Evolutionary conservation across 345 rosid genomes (phyloP).

Genomic region (Abelmoschus esculentus): DNA sequence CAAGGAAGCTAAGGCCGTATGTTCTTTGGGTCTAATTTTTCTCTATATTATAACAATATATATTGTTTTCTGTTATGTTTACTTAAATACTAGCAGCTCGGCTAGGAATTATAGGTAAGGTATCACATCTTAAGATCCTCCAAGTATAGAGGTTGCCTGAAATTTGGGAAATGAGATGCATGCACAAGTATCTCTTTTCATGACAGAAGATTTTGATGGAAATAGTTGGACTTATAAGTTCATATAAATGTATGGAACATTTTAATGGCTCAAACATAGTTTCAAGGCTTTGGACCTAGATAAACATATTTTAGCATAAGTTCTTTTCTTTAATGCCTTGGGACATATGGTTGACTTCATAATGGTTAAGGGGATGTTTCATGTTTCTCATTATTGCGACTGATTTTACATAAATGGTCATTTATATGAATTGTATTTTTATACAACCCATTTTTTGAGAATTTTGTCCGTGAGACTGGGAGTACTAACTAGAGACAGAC

Average conservation of each 20-base stretch:
- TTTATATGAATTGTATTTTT: neutral
- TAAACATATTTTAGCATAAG: neutral
- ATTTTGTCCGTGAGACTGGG: too few species aligned
- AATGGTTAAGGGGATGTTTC: neutral
- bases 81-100: neutral
- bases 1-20: conserved; percentile 94
- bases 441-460: too few species aligned
- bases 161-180: neutral
- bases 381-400: neutral
- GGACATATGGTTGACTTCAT: neutral
- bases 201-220: neutral
- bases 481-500: too few species aligned
- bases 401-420: neutral
- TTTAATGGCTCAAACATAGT: neutral
- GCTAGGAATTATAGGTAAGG: neutral
- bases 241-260: neutral
- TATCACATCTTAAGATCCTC: neutral
- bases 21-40: conserved; percentile 10
- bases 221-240: neutral
- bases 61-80: neutral
- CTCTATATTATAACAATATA: neutral
- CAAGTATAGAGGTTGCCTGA: neutral
- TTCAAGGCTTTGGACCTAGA: neutral
- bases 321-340: neutral
- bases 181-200: neutral